Percentiles rank a stretch among this genome's conserved stretches.
Conservation (phyloP, 331 rosid species). For the Malus hybrid region DNA sequence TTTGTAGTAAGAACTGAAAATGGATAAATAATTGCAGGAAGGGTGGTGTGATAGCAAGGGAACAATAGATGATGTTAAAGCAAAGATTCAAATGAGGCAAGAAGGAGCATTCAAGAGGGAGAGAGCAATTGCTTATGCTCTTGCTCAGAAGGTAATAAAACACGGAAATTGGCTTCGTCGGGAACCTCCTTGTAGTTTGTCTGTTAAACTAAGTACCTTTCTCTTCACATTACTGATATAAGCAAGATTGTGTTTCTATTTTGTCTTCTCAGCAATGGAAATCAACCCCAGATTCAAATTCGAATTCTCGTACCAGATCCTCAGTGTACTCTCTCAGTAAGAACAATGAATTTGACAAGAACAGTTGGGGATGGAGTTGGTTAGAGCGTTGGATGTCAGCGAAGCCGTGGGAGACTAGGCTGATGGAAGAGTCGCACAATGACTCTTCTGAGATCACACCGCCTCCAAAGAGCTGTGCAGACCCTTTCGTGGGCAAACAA, state of each 20-base stretch:
- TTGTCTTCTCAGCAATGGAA: slow-evolving; percentile 58
- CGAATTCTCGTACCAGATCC: slow-evolving; percentile 25
- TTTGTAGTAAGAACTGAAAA: no score
- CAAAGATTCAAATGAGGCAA: slow-evolving; percentile 84
- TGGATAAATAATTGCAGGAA: slow-evolving; percentile 37
- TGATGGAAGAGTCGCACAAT: slow-evolving; percentile 71
- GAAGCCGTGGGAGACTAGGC: slow-evolving; percentile 92
- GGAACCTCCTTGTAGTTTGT: background rate
- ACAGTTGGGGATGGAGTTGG: slow-evolving; percentile 94
- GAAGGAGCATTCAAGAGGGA: slow-evolving; percentile 93
- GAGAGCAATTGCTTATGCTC: slow-evolving; percentile 83
- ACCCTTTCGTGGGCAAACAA: slow-evolving; percentile 32
- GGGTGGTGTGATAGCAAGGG: slow-evolving; percentile 96
- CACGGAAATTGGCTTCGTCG: background rate
- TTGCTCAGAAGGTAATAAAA: slow-evolving; percentile 72
- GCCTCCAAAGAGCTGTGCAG: slow-evolving; percentile 46
- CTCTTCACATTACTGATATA: background rate
- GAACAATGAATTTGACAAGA: slow-evolving; percentile 48
- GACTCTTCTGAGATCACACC: slow-evolving; percentile 56
- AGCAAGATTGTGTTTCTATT: background rate
- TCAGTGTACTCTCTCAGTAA: slow-evolving; percentile 40
- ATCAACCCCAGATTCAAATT: slow-evolving; percentile 40
- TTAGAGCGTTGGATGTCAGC: slow-evolving; percentile 99
- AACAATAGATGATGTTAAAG: slow-evolving; percentile 61
- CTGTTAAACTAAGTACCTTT: background rate